phyloP scores from a whole-genome alignment of 2,329 filamentous ascomycete species.

The Trichoderma afroharzianum region DNA sequence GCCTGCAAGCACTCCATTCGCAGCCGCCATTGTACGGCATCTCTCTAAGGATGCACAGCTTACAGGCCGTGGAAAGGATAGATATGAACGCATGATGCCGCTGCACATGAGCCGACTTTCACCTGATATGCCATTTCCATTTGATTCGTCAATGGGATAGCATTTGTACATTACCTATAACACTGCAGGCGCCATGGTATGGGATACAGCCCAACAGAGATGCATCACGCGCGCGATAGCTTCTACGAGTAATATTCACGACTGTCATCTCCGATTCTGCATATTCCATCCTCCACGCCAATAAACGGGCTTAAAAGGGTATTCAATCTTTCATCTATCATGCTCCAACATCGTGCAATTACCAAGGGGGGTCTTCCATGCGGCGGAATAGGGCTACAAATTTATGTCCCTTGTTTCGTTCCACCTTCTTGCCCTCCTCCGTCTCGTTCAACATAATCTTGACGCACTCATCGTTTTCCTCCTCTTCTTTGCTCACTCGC shows the following conservation, averaged over 20 bases:
- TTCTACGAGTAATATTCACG: neutral
- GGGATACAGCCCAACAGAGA: neutral
- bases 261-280: neutral
- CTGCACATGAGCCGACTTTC: neutral
- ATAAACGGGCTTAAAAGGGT: neutral
- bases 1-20: slow-evolving; percentile 6
- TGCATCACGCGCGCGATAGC: neutral
- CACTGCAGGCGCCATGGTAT: neutral
- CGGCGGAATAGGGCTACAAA: slow-evolving; percentile 86
- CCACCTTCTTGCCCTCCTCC: slow-evolving; percentile 96
- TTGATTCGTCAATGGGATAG: neutral
- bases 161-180: neutral
- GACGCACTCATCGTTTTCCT: slow-evolving; percentile 67
- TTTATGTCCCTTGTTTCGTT: slow-evolving; percentile 84
- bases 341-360: slow-evolving; percentile 18
- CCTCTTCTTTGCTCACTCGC: slow-evolving; percentile 64
- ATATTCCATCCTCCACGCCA: neutral
- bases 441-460: slow-evolving; percentile 76
- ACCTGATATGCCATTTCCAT: neutral
- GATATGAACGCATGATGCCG: neutral
- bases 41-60: neutral
- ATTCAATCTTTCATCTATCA: neutral
- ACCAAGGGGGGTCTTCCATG: slow-evolving; percentile 76
- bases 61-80: neutral
- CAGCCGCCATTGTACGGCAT: neutral